These are phyloP conservation scores for Amanita thiersii DNA, from an alignment of 768 basidiomycete species.

Conservation along the genomic window DNA sequence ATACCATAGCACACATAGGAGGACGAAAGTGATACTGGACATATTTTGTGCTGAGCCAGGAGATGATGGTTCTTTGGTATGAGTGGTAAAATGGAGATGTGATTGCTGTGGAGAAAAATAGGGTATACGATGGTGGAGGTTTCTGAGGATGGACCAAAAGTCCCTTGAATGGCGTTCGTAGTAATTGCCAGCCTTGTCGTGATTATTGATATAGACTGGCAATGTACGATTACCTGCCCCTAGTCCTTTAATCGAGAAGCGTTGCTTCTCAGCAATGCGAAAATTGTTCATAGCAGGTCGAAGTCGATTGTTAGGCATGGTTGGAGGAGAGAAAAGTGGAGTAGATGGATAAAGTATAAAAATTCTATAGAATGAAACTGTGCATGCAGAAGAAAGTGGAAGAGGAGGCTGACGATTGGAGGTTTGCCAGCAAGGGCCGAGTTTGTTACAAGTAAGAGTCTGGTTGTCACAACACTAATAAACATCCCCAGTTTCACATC, in stretches of 20 bases:
- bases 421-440: no score
- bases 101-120: background rate
- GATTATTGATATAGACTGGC: background rate
- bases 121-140: background rate
- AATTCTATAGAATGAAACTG: background rate
- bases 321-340: background rate
- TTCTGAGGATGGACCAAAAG: background rate
- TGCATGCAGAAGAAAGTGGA: background rate
- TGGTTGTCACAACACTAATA: no score
- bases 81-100: background rate
- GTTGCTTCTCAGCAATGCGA: constrained; percentile 5
- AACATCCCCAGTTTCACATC: no score
- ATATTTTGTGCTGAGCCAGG: constrained; percentile 9
- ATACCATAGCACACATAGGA: constrained; percentile 91
- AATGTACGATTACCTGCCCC: background rate
- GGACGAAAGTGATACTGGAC: constrained; percentile 49
- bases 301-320: constrained; percentile 2
- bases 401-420: no score
- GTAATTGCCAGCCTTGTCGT: background rate
- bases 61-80: constrained; percentile 1
- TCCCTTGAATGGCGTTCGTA: background rate
- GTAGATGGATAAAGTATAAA: background rate
- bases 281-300: background rate
- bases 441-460: no score
- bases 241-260: constrained; percentile 4